phyloP scores from a whole-genome alignment of 2,329 filamentous ascomycete species.

The Fusarium drepaniforme region DNA sequence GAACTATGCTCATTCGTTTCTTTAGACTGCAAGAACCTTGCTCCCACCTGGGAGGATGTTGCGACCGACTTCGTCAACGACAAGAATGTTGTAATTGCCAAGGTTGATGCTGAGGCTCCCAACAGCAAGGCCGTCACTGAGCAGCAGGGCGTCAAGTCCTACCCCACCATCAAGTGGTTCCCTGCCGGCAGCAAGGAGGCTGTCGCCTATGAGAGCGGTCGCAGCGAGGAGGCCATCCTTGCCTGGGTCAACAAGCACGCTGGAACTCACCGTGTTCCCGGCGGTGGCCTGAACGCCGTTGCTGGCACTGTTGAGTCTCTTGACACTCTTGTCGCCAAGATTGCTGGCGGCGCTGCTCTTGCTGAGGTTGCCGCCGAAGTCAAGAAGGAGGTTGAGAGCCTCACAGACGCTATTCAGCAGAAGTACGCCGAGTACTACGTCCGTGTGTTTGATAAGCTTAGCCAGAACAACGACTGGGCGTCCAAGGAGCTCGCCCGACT shows the following conservation, averaged over 20 bases:
- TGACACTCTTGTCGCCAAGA: slow-evolving; percentile 81
- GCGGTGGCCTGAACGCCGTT: slow-evolving; percentile 81
- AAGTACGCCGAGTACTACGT: slow-evolving; percentile 96
- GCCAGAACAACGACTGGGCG: slow-evolving; percentile 81
- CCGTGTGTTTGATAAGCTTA: slow-evolving; percentile 88
- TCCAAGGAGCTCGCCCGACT: slow-evolving; percentile 88
- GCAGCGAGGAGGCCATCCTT: slow-evolving; percentile 81
- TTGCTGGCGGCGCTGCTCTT: slow-evolving; percentile 72
- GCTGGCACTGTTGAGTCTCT: slow-evolving; percentile 88
- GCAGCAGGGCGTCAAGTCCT: slow-evolving; percentile 83
- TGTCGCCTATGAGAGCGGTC: slow-evolving; percentile 79
- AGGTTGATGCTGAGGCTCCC: slow-evolving; percentile 92
- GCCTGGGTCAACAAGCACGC: slow-evolving; percentile 89
- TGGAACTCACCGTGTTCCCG: slow-evolving; percentile 85
- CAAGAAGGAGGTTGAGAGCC: slow-evolving; percentile 74
- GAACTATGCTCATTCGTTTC: slow-evolving; percentile 29
- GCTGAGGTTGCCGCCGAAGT: slow-evolving; percentile 77
- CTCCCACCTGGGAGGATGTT: slow-evolving; percentile 89
- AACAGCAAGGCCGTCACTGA: slow-evolving; percentile 84
- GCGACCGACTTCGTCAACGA: slow-evolving; percentile 86
- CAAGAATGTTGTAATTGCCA: slow-evolving; percentile 85
- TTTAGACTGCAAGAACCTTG: slow-evolving; percentile 94
- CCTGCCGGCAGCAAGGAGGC: slow-evolving; percentile 82
- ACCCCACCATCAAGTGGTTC: slow-evolving; percentile 99
- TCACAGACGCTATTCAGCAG: slow-evolving; percentile 73